Evolutionary conservation across 345 rosid species (phyloP).

Genomic region (Citrus reticulata): DNA sequence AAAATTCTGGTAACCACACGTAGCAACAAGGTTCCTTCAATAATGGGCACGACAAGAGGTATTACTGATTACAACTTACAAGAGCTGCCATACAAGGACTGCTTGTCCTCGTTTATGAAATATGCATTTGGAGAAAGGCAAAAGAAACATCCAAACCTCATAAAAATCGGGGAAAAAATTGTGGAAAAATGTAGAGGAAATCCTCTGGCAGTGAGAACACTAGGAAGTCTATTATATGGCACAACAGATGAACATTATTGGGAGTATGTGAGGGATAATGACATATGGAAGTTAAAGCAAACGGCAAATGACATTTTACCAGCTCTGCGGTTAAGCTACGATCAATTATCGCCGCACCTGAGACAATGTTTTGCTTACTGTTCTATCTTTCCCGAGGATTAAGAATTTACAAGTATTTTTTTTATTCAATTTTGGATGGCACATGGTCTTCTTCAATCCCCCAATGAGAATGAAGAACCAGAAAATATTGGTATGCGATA

Average conservation of each 20-base stretch:
- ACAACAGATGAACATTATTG: constrained; percentile 5
- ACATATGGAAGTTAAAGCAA: constrained; percentile 19
- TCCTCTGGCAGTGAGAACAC: constrained; percentile 1
- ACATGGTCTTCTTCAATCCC: neutral
- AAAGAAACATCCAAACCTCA: neutral
- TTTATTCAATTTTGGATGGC: constrained; percentile 22
- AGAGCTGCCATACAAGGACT: neutral
- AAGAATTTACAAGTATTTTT: rapidly evolving
- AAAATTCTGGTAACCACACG: constrained; percentile 17
- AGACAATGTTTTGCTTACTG: constrained; percentile 19
- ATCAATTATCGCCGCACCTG: constrained; percentile 7
- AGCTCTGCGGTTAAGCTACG: constrained; percentile 5
- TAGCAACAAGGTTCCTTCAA: neutral
- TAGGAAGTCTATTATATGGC: neutral
- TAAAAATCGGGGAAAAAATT: neutral
- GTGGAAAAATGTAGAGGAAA: neutral
- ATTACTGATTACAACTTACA: neutral
- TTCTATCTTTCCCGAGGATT: constrained; percentile 22
- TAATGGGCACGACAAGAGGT: neutral
- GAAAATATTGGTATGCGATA: constrained; percentile 2
- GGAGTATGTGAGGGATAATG: constrained; percentile 18
- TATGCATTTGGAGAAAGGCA: neutral
- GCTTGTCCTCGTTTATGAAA: neutral
- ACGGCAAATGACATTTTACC: constrained; percentile 2
- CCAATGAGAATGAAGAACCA: neutral